These are phyloP conservation scores for Bauhinia variegata DNA, from an alignment of 306 rosid species.

Conservation along the genomic window DNA sequence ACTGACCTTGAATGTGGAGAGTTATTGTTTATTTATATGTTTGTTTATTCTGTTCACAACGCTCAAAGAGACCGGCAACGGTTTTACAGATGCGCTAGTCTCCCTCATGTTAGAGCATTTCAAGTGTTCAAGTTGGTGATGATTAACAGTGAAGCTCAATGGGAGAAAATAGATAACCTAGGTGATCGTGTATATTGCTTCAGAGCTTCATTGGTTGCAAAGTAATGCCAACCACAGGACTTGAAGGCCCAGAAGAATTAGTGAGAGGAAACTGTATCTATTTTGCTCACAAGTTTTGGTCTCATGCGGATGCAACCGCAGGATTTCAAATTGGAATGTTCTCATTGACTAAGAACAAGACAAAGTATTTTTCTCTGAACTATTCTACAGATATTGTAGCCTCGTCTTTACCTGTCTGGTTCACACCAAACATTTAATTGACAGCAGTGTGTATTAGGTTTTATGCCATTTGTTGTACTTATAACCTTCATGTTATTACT, in stretches of 20 bases:
- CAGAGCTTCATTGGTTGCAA: no score
- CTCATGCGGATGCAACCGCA: no score
- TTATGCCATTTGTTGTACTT: no score
- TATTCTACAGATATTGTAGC: neutral
- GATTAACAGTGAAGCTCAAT: neutral
- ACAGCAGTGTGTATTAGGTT: no score
- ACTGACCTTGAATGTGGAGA: neutral
- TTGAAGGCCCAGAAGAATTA: neutral
- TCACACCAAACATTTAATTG: neutral
- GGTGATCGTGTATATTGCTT: neutral
- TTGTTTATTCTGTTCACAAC: no score
- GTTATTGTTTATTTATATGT: no score
- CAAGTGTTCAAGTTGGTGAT: neutral
- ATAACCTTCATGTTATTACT: no score
- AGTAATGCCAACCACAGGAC: neutral
- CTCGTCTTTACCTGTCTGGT: neutral
- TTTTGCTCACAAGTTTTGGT: no score
- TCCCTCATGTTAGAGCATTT: neutral
- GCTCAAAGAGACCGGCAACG: neutral
- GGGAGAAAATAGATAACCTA: neutral
- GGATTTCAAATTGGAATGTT: neutral
- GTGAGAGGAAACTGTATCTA: neutral
- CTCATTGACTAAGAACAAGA: neutral
- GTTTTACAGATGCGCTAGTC: neutral
- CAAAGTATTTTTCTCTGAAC: neutral